A percentile compares a stretch with the other conserved stretches of the same genome.
Evolutionary conservation across 2,329 filamentous ascomycete genomes (phyloP).

Genomic region (Phyllosticta paracitricarpa): DNA sequence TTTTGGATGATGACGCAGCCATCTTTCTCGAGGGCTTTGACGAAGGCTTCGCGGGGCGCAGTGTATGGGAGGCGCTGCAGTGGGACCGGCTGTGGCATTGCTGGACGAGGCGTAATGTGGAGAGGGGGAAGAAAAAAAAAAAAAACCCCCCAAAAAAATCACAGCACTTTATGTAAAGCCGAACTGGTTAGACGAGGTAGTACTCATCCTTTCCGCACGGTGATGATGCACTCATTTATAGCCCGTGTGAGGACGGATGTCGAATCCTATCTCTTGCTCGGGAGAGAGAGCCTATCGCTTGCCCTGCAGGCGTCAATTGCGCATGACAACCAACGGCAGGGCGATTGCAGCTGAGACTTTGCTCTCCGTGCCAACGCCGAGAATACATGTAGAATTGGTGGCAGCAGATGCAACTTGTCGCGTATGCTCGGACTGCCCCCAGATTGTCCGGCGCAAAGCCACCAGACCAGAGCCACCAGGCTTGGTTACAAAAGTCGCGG

Average conservation of each 20-base stretch:
- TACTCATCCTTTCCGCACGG: background rate
- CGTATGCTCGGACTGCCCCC: background rate
- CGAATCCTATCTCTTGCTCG: background rate
- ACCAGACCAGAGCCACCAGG: background rate
- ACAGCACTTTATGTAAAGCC: too few relatives aligned
- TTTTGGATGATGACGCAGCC: constrained; percentile 26
- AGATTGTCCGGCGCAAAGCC: background rate
- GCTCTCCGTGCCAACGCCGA: background rate
- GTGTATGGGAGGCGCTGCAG: constrained; percentile 13
- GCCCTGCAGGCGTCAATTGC: background rate
- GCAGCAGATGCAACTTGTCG: background rate
- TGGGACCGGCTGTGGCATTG: background rate
- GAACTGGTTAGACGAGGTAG: background rate
- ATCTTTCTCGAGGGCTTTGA: constrained; percentile 24
- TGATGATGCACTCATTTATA: background rate
- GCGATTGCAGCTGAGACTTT: background rate
- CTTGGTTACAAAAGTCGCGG: too few relatives aligned
- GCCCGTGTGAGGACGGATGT: background rate
- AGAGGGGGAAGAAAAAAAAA: background rate
- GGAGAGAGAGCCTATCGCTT: background rate
- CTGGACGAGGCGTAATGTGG: background rate
- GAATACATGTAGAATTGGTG: background rate
- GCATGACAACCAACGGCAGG: background rate
- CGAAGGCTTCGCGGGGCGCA: constrained; percentile 16
- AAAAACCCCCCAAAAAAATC: background rate